Evolutionary conservation across 768 basidiomycete genomes (phyloP), one percentile per base, ranked within the genome.

Genomic region (Russula griseocarnosa): DNA sequence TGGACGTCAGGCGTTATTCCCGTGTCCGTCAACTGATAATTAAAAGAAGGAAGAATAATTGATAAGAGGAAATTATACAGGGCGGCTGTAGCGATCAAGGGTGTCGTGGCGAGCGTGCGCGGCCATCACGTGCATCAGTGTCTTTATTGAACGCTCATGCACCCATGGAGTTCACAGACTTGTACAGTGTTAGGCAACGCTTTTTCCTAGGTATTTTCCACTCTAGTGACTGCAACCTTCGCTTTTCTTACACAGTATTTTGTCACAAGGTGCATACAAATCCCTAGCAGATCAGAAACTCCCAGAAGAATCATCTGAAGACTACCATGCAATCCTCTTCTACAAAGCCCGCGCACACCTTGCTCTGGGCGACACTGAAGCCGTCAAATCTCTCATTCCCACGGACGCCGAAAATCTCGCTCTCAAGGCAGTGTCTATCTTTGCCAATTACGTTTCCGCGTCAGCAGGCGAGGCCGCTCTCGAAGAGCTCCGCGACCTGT

Each of bases 401-500:
- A 69, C 74, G 22, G 81, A 79, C 36, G 75, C 83, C 0, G 87
- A 88, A 61, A 86, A 86, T 69, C 77, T 90, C 49, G 79, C 88
- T 1, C 66, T 92, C 57, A 87, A 84, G 69, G 90, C 92, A 34
- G 82, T 88, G 10, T 75, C 82, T 3, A 83, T 89, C 5, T 78
- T 98, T 55, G 90, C 92, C n/a, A 81, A 80, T 22, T 91, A 86
- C 71, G 76, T 88, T 62, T 77, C 74, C 18, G 70, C 73, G 0
- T 79, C 66, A 20, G 62, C 70, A 69, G 34, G 47, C 11, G 88
- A 83, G 66, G 77, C 82, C 30, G 79, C 81, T 11, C 78, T 97
- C 11, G 94, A 96, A 71, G 84, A 90, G 71, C 79, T 95, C 32
- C 82, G 94, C 20, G 94, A 96, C 73, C 76, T 94, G 26, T 85